A percentile compares a stretch with the other conserved stretches of the same genome.
phyloP scores from a whole-genome alignment of 2,329 filamentous ascomycete species.

The Penicillium decumbens region DNA sequence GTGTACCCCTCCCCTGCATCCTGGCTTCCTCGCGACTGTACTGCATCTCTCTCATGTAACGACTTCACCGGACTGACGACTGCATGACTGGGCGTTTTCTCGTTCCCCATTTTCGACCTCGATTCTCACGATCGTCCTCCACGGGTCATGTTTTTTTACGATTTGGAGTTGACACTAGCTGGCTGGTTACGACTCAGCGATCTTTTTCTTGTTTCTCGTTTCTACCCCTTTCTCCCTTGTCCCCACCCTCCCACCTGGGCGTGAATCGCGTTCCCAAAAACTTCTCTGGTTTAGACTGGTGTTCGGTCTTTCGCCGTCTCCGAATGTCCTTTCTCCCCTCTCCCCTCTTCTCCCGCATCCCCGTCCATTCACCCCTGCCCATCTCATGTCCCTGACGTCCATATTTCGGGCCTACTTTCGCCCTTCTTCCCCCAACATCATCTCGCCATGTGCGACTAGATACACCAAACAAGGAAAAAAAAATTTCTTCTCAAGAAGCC shows the following conservation, averaged over 20 bases:
- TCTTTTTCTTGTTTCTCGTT: slow-evolving; percentile 5
- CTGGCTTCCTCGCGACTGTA: slow-evolving; percentile 28
- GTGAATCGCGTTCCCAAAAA: slow-evolving; percentile 2
- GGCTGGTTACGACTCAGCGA: slow-evolving; percentile 34
- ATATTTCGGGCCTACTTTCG: slow-evolving; percentile 31
- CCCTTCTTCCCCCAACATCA: slow-evolving; percentile 11
- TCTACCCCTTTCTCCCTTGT: slow-evolving; percentile 5
- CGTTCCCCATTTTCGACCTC: slow-evolving; percentile 17
- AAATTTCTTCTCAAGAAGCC: slow-evolving; percentile 17
- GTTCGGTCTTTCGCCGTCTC: slow-evolving; percentile 4
- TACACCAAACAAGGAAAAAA: slow-evolving; percentile 22
- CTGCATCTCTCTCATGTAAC: slow-evolving; percentile 37
- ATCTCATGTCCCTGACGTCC: slow-evolving; percentile 2
- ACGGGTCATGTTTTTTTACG: slow-evolving; percentile 21
- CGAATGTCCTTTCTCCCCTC: slow-evolving; percentile 3
- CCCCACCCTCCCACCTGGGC: slow-evolving; percentile 1
- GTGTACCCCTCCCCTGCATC: slow-evolving; percentile 14
- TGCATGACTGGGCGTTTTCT: slow-evolving; percentile 41
- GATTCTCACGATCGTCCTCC: slow-evolving; percentile 18
- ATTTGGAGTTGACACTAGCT: slow-evolving; percentile 32
- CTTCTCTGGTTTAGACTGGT: slow-evolving; percentile 1
- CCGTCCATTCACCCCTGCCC: not conserved
- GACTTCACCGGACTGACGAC: slow-evolving; percentile 40
- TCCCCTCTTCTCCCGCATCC: not conserved
- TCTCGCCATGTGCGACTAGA: slow-evolving; percentile 21